Evolutionary conservation across 768 basidiomycete species (phyloP).

Genomic region (Collybia mongolica): DNA sequence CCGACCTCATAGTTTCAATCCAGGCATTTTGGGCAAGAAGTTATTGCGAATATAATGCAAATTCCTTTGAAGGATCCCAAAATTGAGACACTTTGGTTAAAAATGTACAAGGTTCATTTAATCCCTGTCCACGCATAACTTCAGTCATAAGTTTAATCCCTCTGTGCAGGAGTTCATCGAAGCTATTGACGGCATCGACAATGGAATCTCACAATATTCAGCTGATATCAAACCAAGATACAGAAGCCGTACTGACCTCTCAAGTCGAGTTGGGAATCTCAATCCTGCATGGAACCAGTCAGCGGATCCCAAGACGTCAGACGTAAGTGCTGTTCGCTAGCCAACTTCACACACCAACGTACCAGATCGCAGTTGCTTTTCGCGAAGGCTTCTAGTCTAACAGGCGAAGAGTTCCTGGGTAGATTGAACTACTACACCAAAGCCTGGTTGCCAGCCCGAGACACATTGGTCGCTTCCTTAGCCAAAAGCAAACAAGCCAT

Average conservation of each 20-base stretch:
- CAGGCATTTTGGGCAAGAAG: constrained; percentile 88
- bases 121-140: background rate
- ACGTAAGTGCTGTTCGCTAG: constrained; percentile 50
- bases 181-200: constrained; percentile 92
- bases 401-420: constrained; percentile 82
- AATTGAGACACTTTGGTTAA: constrained; percentile 79
- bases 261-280: constrained; percentile 76
- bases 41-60: constrained; percentile 65
- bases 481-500: constrained; percentile 52
- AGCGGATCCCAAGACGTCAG: constrained; percentile 58
- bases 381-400: constrained; percentile 71
- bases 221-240: constrained; percentile 68
- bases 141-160: background rate
- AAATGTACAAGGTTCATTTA: constrained; percentile 72
- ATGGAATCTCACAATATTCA: constrained; percentile 85
- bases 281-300: constrained; percentile 94
- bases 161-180: constrained; percentile 81
- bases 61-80: constrained; percentile 55
- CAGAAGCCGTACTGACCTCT: constrained; percentile 77
- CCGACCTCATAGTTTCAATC: constrained; percentile 3
- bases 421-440: constrained; percentile 81
- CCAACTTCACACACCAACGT: constrained; percentile 1
- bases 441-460: constrained; percentile 91
- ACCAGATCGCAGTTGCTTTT: constrained; percentile 58
- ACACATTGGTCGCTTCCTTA: constrained; percentile 63